A percentile compares a stretch with the other conserved stretches of the same genome.
Evolutionary conservation across 2,329 filamentous ascomycete genomes (phyloP).

Genomic region (Cadophora sp.): DNA sequence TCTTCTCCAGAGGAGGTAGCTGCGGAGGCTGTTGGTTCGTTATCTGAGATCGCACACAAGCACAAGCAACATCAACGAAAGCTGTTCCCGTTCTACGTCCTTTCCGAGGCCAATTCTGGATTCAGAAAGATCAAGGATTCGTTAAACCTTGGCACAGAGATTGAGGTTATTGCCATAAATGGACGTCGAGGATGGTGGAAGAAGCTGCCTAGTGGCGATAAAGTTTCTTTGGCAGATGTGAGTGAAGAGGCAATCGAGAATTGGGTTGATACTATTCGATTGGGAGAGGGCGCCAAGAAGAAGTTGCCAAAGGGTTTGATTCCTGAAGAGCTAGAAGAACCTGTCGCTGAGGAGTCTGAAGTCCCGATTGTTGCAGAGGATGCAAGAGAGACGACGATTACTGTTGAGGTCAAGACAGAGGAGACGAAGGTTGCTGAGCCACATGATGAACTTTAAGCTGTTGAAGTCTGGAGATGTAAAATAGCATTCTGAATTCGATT

Average conservation of each 20-base stretch:
- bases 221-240: conserved; percentile 53
- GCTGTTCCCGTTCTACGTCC: conserved; percentile 83
- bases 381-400: conserved; percentile 33
- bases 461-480: not conserved
- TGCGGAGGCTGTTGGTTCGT: conserved; percentile 63
- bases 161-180: conserved; percentile 84
- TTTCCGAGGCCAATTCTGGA: conserved; percentile 68
- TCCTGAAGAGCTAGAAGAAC: conserved; percentile 49
- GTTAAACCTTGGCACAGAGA: conserved; percentile 66
- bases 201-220: conserved; percentile 56
- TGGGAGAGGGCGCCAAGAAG: conserved; percentile 85
- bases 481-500: too few relatives aligned
- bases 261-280: conserved; percentile 90
- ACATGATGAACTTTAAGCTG: conserved; percentile 36
- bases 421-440: conserved; percentile 28
- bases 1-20: conserved; percentile 47
- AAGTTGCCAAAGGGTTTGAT: conserved; percentile 71
- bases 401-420: conserved; percentile 31
- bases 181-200: conserved; percentile 88
- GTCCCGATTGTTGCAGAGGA: conserved; percentile 53
- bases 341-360: conserved; percentile 47
- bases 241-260: conserved; percentile 70
- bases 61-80: conserved; percentile 69
- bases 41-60: conserved; percentile 80
- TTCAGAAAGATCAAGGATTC: conserved; percentile 61